Evolutionary conservation across 306 rosid genomes (phyloP), one percentile per base, ranked within the genome.

Genomic region (Comarum palustre): DNA sequence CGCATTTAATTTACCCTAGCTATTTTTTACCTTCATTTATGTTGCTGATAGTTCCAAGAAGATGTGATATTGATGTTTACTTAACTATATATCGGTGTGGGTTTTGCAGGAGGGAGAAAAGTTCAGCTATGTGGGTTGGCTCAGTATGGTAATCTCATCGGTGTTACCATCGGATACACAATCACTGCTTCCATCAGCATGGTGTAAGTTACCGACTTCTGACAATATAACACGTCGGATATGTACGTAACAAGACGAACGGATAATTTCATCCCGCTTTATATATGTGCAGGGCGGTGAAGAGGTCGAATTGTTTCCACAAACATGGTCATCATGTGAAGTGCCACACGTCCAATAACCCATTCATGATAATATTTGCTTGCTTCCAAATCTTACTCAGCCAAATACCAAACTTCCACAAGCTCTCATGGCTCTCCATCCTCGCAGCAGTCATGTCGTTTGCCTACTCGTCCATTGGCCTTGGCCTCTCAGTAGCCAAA

Each of bases 401-500:
- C 72, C 99, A 94, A 73, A 91, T 94, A 43, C 97, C 89, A 0
- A 85, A 94, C 81, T 91, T 94, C 59, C 87, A 83, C 42, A 90
- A 94, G 81, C 96, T 94, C 69, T 91, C 96, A 0, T 94, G 91
- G 91, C 97, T 94, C 62, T 94, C 99, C 6, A 90, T 94, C 47
- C 75, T 94, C 15, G 99, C 99, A n/a, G 99, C 99, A 13, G n/a
- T 94, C 24, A 94, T 94, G 99, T 95, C 99, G 50, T 95, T 95
- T 48, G 88, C 99, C 41, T 95, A 95, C 51, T 86, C 99, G 1
- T 78, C 90, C 50, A 95, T 95, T n/a, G 99, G 99, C 17, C 87
- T 95, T 0, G 99, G 91, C 0, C 96, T 95, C 67, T 95, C 97
- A 46, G 41, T 95, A 0, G 96, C 97, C 24, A 91, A 84, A 88